Evolutionary conservation across 179 eudicot genomes (phyloP).

Genomic region (Beta macrorhiza): DNA sequence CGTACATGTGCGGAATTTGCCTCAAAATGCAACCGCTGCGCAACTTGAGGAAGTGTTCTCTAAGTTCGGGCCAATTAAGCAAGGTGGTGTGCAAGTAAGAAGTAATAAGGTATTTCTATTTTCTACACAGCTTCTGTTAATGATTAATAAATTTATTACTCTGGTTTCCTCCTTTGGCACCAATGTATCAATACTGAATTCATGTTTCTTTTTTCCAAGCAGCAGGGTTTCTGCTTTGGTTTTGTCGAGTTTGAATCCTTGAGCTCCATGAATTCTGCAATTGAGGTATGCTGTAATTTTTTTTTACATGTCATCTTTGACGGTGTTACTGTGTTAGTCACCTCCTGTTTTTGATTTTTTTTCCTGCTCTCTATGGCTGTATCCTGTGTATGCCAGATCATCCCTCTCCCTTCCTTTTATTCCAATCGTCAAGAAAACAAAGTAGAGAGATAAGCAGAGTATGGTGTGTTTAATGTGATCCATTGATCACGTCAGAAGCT

Average conservation of each 20-base stretch:
- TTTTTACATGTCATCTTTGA: neutral
- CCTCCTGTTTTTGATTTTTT: neutral
- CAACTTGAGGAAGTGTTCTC: conserved; percentile 66
- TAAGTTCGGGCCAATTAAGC: conserved; percentile 72
- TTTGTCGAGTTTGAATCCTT: conserved; percentile 67
- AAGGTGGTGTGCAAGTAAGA: conserved; percentile 78
- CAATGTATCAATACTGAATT: conserved; percentile 6
- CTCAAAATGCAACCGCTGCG: conserved; percentile 48
- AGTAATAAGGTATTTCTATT: conserved; percentile 55
- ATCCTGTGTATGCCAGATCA: neutral
- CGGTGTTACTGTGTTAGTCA: neutral
- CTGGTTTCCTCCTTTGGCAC: neutral
- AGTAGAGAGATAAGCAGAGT: neutral
- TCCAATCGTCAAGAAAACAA: neutral
- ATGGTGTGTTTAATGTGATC: neutral
- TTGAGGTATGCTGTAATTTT: conserved; percentile 44
- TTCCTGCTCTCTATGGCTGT: neutral
- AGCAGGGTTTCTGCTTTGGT: conserved; percentile 76
- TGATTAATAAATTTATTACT: neutral
- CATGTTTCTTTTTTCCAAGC: conserved; percentile 29
- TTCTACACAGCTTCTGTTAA: conserved; percentile 5
- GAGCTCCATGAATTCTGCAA: conserved; percentile 55
- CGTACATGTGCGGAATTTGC: conserved; percentile 59
- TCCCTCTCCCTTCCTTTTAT: neutral
- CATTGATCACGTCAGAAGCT: neutral